Percentiles rank a stretch among this genome's conserved stretches.
phyloP scores from a whole-genome alignment of 441 rosid species.

The Bocquillonia castaneifolia region DNA sequence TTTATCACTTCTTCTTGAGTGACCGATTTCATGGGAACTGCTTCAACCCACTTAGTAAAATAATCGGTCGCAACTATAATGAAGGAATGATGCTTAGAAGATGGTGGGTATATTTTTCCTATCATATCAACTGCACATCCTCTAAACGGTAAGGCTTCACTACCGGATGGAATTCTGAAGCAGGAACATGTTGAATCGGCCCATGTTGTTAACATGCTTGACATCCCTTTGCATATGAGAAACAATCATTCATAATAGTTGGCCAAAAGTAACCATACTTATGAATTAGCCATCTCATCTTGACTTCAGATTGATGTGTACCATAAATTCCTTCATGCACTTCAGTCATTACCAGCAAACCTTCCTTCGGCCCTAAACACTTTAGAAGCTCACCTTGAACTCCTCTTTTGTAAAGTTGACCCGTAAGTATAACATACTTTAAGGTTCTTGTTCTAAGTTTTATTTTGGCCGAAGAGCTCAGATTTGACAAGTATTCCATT shows the following conservation, averaged over 20 bases:
- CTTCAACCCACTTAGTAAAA: background rate
- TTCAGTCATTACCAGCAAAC: background rate
- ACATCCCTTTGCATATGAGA: background rate
- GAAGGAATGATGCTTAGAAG: background rate
- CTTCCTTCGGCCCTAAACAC: background rate
- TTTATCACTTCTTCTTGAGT: background rate
- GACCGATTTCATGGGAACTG: background rate
- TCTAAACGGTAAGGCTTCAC: too few species aligned
- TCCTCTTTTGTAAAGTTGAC: background rate
- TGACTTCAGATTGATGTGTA: background rate
- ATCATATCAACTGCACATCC: background rate
- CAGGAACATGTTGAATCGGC: background rate
- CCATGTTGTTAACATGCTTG: background rate
- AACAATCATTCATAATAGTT: too few species aligned
- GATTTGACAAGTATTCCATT: background rate
- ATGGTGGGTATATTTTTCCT: background rate
- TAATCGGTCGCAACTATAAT: background rate
- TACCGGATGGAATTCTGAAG: background rate
- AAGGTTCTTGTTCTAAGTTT: too few species aligned
- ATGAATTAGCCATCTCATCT: background rate
- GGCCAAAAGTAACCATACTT: background rate
- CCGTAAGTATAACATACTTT: background rate
- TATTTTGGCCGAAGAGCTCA: too few species aligned
- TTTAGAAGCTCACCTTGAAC: background rate
- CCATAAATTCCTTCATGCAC: background rate